Evolutionary conservation across 1,284 basidiomycete genomes (phyloP).

Genomic region (Cutaneotrichosporon spelunceum): DNA sequence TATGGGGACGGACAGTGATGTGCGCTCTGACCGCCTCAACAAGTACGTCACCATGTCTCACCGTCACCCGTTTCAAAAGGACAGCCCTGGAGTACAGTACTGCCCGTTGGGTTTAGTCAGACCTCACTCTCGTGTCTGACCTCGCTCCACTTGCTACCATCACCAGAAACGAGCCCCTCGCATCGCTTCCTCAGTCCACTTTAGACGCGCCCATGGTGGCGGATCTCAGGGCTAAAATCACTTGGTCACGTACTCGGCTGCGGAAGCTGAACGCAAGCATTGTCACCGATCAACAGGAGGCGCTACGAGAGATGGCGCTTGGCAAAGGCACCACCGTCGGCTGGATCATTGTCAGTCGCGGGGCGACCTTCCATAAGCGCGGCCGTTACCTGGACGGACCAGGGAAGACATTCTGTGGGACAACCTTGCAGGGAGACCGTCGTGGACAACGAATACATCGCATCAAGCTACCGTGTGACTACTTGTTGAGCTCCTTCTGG

Average conservation of each 20-base stretch:
- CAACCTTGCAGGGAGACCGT: conserved; percentile 59
- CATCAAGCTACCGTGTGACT: background rate
- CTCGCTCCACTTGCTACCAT: background rate
- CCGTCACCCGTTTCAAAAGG: background rate
- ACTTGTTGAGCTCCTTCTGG: conserved; percentile 25
- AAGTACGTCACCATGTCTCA: too few relatives aligned
- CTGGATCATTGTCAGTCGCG: conserved; percentile 70
- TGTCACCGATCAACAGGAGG: conserved; percentile 61
- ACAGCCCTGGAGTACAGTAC: too few relatives aligned
- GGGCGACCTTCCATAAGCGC: conserved; percentile 62
- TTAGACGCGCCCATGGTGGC: background rate
- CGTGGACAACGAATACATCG: conserved; percentile 2
- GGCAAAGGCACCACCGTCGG: conserved; percentile 59
- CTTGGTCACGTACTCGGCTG: conserved; percentile 9
- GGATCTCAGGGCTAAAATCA: conserved; percentile 7
- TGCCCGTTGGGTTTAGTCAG: too few relatives aligned
- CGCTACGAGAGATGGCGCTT: conserved; percentile 60
- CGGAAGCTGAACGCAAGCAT: conserved; percentile 64
- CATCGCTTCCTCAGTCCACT: background rate
- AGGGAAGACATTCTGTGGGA: conserved; percentile 78
- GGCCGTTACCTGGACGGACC: conserved; percentile 68
- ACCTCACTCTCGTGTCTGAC: background rate
- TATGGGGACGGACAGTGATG: background rate
- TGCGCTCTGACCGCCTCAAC: background rate
- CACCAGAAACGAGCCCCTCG: background rate